These are phyloP conservation scores for Exophiala spinifera DNA, from an alignment of 2,329 filamentous ascomycete species.

Conservation along the genomic window DNA sequence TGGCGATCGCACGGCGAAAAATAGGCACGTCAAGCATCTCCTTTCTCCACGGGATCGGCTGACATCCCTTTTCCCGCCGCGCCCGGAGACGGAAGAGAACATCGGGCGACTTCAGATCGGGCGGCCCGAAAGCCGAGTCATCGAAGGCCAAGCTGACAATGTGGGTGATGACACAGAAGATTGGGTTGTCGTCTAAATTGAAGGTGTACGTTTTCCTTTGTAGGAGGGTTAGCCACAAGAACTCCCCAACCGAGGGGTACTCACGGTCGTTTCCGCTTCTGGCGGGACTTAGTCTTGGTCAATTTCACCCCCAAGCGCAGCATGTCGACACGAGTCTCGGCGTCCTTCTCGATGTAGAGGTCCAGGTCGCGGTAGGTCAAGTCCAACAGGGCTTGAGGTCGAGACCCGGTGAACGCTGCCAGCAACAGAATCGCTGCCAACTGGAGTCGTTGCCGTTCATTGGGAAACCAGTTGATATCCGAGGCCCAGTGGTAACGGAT, in stretches of 20 bases:
- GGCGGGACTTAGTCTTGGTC: constrained; percentile 13
- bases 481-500: constrained; percentile 14
- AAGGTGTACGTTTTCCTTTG: constrained; percentile 1
- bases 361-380: constrained; percentile 14
- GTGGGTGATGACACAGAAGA: constrained; percentile 17
- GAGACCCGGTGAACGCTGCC: constrained; percentile 10
- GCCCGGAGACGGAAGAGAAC: constrained; percentile 2
- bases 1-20: constrained; percentile 3
- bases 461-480: constrained; percentile 14
- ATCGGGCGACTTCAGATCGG: background rate
- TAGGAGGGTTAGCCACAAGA: background rate
- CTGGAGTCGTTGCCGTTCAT: constrained; percentile 11
- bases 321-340: constrained; percentile 10
- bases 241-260: background rate
- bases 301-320: constrained; percentile 8
- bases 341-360: constrained; percentile 16
- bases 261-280: constrained; percentile 17
- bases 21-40: constrained; percentile 2
- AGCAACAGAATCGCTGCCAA: constrained; percentile 16
- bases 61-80: constrained; percentile 1
- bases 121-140: constrained; percentile 10
- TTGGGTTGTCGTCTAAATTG: constrained; percentile 13
- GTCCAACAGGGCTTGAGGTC: constrained; percentile 7
- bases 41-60: constrained; percentile 3
- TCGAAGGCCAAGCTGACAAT: constrained; percentile 14